Conservation (phyloP, 2,329 filamentous ascomycete genomes). For the Pezicula carpinea region DNA sequence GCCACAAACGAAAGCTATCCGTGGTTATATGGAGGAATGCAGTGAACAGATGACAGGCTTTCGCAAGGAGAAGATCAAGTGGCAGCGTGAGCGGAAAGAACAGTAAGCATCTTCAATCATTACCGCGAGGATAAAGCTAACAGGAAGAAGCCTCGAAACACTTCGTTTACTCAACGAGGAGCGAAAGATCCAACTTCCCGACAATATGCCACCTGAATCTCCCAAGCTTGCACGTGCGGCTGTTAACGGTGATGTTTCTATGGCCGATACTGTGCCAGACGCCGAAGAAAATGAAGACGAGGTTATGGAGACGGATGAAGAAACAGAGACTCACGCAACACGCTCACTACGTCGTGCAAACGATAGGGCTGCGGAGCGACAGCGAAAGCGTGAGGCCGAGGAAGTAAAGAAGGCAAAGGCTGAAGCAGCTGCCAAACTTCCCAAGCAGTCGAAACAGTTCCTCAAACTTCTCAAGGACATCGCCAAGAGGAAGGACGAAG, state of each 20-base stretch:
- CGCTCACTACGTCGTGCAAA: slow-evolving; percentile 57
- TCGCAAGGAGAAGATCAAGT: slow-evolving; percentile 92
- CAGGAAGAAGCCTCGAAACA: slow-evolving; percentile 57
- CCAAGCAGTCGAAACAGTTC: slow-evolving; percentile 83
- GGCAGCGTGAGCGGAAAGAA: slow-evolving; percentile 71
- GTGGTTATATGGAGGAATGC: slow-evolving; percentile 86
- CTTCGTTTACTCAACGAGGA: slow-evolving; percentile 67
- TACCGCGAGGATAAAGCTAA: neutral
- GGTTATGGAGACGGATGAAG: slow-evolving; percentile 65
- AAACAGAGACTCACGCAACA: slow-evolving; percentile 53
- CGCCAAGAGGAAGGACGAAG: slow-evolving; percentile 74
- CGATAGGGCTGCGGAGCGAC: slow-evolving; percentile 67
- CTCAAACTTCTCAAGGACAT: slow-evolving; percentile 84
- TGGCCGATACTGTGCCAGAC: slow-evolving; percentile 61
- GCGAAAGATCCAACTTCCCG: slow-evolving; percentile 66
- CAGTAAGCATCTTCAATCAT: slow-evolving; percentile 41
- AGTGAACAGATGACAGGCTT: slow-evolving; percentile 91
- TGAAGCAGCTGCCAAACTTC: slow-evolving; percentile 52
- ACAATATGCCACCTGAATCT: slow-evolving; percentile 65
- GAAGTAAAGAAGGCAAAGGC: slow-evolving; percentile 60
- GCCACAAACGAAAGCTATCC: slow-evolving; percentile 78
- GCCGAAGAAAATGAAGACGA: slow-evolving; percentile 54
- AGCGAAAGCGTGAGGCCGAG: slow-evolving; percentile 72
- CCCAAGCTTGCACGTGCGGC: slow-evolving; percentile 36
- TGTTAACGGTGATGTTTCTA: slow-evolving; percentile 52